Evolutionary conservation across 73 alveolate species (phyloP).

Genomic region (Paramecium pentaurelia): DNA sequence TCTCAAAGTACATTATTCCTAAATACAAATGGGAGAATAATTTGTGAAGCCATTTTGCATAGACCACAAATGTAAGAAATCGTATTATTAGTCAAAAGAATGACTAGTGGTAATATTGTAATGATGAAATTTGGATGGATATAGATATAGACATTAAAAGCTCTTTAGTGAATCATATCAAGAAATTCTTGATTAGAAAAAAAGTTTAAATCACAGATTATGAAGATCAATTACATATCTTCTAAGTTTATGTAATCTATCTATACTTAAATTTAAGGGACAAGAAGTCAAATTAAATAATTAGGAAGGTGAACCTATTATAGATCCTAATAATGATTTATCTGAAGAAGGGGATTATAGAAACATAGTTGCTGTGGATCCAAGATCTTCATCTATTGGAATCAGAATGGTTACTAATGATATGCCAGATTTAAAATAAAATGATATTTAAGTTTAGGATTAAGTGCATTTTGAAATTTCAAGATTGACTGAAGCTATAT

Average conservation of each 20-base stretch:
- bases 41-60: neutral
- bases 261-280: neutral
- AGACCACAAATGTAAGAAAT: neutral
- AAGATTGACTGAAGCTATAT: constrained; percentile 57
- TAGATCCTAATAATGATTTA: neutral
- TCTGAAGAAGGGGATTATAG: constrained; percentile 61
- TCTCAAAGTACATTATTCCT: neutral
- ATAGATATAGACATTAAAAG: neutral
- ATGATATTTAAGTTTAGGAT: neutral
- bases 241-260: constrained; percentile 39
- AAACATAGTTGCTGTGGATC: constrained; percentile 58
- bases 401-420: constrained; percentile 66
- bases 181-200: constrained; percentile 63
- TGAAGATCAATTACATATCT: neutral
- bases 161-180: constrained; percentile 46
- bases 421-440: constrained; percentile 25
- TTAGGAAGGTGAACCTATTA: constrained; percentile 58
- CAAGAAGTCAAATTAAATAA: neutral
- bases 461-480: neutral
- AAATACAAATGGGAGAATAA: neutral
- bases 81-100: neutral
- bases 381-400: constrained; percentile 60
- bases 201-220: constrained; percentile 46
- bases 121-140: constrained; percentile 68
- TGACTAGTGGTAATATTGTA: neutral